Evolutionary conservation across 495 filamentous ascomycete species (phyloP).

Genomic region (Aspergillus saccharolyticus): DNA sequence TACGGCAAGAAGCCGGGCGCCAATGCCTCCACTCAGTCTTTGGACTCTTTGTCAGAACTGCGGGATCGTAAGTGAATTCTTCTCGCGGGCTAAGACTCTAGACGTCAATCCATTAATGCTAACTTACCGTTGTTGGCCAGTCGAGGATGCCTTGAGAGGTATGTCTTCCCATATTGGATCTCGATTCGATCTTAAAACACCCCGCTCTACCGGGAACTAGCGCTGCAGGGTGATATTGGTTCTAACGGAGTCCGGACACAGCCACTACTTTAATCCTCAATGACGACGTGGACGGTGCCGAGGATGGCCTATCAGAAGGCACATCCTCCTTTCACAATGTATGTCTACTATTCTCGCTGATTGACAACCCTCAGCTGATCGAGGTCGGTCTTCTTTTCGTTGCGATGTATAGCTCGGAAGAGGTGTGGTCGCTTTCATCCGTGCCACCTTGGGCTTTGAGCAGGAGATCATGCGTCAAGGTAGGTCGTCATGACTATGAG

Average conservation of each 20-base stretch:
- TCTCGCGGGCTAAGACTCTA: neutral
- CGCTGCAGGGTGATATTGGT: neutral
- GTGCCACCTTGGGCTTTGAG: slow-evolving; percentile 86
- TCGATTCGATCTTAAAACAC: neutral
- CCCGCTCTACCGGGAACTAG: slow-evolving; percentile 2
- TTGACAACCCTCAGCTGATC: slow-evolving; percentile 15
- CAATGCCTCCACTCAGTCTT: slow-evolving; percentile 49
- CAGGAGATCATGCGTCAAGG: slow-evolving; percentile 88
- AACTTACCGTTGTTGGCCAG: slow-evolving; percentile 25
- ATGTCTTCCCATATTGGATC: slow-evolving; percentile 14
- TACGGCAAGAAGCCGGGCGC: slow-evolving; percentile 46
- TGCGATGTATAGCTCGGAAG: slow-evolving; percentile 57
- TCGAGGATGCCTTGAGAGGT: slow-evolving; percentile 62
- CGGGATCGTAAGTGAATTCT: slow-evolving; percentile 48
- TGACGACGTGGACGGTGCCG: slow-evolving; percentile 87
- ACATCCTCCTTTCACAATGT: slow-evolving; percentile 88
- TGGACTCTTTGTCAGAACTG: slow-evolving; percentile 55
- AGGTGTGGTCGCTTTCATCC: slow-evolving; percentile 77
- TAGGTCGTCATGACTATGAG: slow-evolving; percentile 19
- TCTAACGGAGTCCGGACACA: slow-evolving; percentile 17
- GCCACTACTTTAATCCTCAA: slow-evolving; percentile 72
- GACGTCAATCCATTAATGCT: too few relatives aligned
- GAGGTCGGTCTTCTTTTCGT: neutral
- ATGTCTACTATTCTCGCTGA: slow-evolving; percentile 15
- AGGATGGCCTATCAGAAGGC: slow-evolving; percentile 63